These are phyloP conservation scores for Dictyostelium citrinum DNA, from an alignment of 78 protist species.

Conservation along the genomic window DNA sequence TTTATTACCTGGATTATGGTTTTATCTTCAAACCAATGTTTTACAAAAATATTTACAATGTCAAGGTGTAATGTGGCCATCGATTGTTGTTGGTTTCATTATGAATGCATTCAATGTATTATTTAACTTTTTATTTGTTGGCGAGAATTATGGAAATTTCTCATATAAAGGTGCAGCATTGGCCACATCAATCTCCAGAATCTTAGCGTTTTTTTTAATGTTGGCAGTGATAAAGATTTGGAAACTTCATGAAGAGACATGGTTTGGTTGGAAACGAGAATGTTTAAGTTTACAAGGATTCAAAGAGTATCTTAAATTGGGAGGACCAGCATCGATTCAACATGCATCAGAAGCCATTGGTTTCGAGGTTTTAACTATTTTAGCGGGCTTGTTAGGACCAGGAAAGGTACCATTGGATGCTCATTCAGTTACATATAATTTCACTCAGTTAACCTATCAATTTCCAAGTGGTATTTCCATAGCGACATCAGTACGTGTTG, in stretches of 20 bases:
- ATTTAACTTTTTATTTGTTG: conserved; percentile 29
- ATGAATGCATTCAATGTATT: conserved; percentile 45
- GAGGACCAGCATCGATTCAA: conserved; percentile 50
- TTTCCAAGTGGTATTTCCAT: conserved; percentile 48
- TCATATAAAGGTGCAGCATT: conserved; percentile 35
- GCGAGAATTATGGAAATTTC: neutral
- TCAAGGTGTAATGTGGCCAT: conserved; percentile 73
- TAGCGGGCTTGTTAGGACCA: conserved; percentile 26
- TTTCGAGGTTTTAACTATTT: conserved; percentile 56
- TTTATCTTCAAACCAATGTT: neutral
- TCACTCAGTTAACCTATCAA: conserved; percentile 58
- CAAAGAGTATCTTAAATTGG: conserved; percentile 46
- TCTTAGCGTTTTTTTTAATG: conserved; percentile 27
- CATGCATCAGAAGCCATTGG: conserved; percentile 63
- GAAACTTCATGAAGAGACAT: conserved; percentile 44
- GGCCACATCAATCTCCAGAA: conserved; percentile 52
- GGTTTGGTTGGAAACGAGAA: conserved; percentile 48
- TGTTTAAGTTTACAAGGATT: neutral
- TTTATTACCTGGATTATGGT: conserved; percentile 67
- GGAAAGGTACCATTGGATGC: conserved; percentile 12
- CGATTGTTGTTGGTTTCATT: conserved; percentile 42
- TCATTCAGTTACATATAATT: conserved; percentile 48
- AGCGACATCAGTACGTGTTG: conserved; percentile 59
- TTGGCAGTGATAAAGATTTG: conserved; percentile 1
- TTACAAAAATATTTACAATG: conserved; percentile 72